Evolutionary conservation across 352 stramenopile genomes (phyloP), one percentile per base, ranked within the genome.

Genomic region (Phytopythium chamaehyphon): DNA sequence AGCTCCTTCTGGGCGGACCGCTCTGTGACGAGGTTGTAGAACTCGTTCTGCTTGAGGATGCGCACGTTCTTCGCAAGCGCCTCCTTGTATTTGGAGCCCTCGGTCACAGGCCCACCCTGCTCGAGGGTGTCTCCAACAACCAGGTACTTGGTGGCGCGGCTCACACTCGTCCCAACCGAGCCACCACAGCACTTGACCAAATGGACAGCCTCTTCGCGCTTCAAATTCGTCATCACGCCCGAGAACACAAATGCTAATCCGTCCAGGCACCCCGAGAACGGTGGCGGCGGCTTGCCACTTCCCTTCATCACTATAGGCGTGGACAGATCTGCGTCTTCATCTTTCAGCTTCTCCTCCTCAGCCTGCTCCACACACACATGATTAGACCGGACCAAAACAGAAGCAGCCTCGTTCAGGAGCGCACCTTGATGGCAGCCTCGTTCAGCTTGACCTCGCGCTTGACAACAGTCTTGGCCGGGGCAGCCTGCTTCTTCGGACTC

Each of bases 1-100:
- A 69, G 47, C 61, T 91, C 86, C 81, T 83, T 78, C 45, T 67
- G 62, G 31, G 87, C 66, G 16, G 81, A 57, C 8, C 68, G 64
- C 26, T 94, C 83, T 0, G 79, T 83, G 46, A 93, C 90, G 18
- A 95, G 60, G 48, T 95, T 93, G 64, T 76, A 95, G 44, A 93
- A 93, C 56, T 92, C 74, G 40, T 86, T 88, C 56, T 95, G 83
- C n/a, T 79, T 86, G 51, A 95, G 46, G 24, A 95, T 75, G 33
- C 79, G 71, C n/a, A 91, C 75, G 56, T 93, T 90, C 54, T 93
- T 92, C 2, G 69, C 74, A 21, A 86, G 54, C 11, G 89, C 91
- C 42, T 96, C 91, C 49, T 86, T 87, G 72, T 96, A 98, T 68
- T 98, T 98, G 52, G 54, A 47, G 35, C 79, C 63, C 2, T 64